These are phyloP conservation scores for Manihot esculenta DNA, from an alignment of 441 rosid species.

Conservation along the genomic window DNA sequence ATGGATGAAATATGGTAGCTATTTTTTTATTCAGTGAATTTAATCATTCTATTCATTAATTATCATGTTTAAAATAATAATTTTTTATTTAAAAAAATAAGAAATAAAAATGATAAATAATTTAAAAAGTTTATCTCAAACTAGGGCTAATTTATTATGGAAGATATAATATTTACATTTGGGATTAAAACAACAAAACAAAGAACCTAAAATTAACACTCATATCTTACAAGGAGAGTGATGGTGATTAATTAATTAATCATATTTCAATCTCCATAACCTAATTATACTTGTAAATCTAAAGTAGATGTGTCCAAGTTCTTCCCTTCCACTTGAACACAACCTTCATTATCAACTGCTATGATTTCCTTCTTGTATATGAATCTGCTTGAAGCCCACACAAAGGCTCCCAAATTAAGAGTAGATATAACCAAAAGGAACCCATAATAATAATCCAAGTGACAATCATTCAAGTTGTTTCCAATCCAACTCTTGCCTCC, in stretches of 20 bases:
- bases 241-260: too few relatives aligned
- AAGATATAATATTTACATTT: neutral
- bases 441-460: slow-evolving; percentile 79
- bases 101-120: too few relatives aligned
- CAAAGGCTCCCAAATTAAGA: slow-evolving; percentile 56
- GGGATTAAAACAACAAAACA: neutral
- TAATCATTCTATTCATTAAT: too few relatives aligned
- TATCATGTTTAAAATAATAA: too few relatives aligned
- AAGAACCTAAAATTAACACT: neutral
- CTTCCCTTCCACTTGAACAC: slow-evolving; percentile 48
- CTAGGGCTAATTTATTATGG: too few relatives aligned
- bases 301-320: slow-evolving; percentile 52
- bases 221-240: neutral
- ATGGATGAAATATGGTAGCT: too few relatives aligned
- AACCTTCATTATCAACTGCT: slow-evolving; percentile 35
- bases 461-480: slow-evolving; percentile 68
- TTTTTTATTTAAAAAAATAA: too few relatives aligned
- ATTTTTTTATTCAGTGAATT: too few relatives aligned
- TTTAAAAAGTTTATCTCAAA: too few relatives aligned
- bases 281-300: slow-evolving; percentile 41
- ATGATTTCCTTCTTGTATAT: slow-evolving; percentile 63
- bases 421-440: slow-evolving; percentile 62
- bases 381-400: slow-evolving; percentile 62
- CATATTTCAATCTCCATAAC: too few relatives aligned
- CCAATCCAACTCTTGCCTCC: slow-evolving; percentile 79